These are phyloP conservation scores for Fusarium foetens DNA, from an alignment of 2,329 filamentous ascomycete genomes.

Conservation along the genomic window DNA sequence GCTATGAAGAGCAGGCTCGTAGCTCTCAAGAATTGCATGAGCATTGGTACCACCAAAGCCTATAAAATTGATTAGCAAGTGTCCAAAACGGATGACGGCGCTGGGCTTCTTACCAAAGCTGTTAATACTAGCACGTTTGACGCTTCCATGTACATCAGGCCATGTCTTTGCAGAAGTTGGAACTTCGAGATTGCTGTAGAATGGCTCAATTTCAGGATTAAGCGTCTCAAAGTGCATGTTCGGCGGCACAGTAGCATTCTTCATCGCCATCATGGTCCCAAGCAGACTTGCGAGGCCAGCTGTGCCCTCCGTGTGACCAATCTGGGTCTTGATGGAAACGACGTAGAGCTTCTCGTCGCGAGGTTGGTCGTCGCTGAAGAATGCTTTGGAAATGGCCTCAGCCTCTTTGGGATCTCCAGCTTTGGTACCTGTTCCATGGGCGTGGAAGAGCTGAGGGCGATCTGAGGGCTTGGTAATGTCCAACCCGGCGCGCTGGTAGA, in stretches of 20 bases:
- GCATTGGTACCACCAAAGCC: slow-evolving; percentile 22
- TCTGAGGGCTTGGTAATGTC: background rate
- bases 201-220: background rate
- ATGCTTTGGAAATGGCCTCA: slow-evolving; percentile 5
- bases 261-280: background rate
- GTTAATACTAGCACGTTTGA: slow-evolving; percentile 4
- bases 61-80: background rate
- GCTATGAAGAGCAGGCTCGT: background rate
- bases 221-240: slow-evolving; percentile 6
- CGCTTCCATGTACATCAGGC: background rate
- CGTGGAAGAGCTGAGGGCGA: slow-evolving; percentile 13
- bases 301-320: slow-evolving; percentile 18
- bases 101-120: background rate
- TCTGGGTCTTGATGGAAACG: slow-evolving; percentile 14
- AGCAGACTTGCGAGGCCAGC: background rate
- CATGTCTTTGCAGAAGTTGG: background rate
- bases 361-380: background rate
- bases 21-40: slow-evolving; percentile 19
- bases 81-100: rapidly evolving
- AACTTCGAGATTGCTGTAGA: background rate
- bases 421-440: slow-evolving; percentile 26
- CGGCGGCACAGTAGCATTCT: background rate
- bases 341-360: background rate
- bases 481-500: background rate
- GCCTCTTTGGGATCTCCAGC: slow-evolving; percentile 24